Conservation (phyloP, 768 basidiomycete genomes). For the Collybiopsis luxurians region DNA sequence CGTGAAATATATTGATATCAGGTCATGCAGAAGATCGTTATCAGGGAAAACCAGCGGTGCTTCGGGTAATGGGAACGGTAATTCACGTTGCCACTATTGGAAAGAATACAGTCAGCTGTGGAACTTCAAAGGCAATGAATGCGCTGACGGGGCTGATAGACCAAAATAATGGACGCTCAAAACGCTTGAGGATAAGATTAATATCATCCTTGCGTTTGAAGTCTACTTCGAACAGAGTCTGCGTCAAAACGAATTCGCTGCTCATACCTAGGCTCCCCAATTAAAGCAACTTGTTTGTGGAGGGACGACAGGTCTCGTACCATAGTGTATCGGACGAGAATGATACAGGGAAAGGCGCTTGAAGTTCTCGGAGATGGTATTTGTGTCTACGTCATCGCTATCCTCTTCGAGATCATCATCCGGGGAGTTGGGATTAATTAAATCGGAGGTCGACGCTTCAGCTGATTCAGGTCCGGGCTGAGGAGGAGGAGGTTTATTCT, state of each 20-base stretch:
- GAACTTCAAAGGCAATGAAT: not conserved
- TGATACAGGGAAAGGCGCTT: not conserved
- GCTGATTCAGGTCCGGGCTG: not conserved
- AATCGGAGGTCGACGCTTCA: not conserved
- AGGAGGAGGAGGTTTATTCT: not conserved
- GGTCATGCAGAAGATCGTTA: slow-evolving; percentile 45
- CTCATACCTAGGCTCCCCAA: slow-evolving; percentile 18
- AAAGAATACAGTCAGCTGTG: not conserved
- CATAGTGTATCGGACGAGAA: slow-evolving; percentile 20
- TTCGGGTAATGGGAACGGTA: slow-evolving; percentile 2
- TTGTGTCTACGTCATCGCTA: not conserved
- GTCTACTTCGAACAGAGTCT: slow-evolving; percentile 36
- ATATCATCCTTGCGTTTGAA: slow-evolving; percentile 9
- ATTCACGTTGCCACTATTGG: slow-evolving; percentile 3
- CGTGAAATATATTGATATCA: slow-evolving; percentile 67
- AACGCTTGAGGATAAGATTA: not conserved
- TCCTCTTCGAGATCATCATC: not conserved
- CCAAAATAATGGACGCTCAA: slow-evolving; percentile 19
- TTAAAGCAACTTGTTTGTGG: not conserved
- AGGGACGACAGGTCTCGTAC: not conserved
- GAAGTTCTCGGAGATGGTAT: slow-evolving; percentile 1
- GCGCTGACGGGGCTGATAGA: slow-evolving; percentile 22
- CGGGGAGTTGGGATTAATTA: not conserved
- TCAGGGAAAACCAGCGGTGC: slow-evolving; percentile 40
- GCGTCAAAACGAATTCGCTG: slow-evolving; percentile 35